Base-by-base conservation (phyloP, 2,329 filamentous ascomycete genomes). In the Zopfia rhizophila region DNA sequence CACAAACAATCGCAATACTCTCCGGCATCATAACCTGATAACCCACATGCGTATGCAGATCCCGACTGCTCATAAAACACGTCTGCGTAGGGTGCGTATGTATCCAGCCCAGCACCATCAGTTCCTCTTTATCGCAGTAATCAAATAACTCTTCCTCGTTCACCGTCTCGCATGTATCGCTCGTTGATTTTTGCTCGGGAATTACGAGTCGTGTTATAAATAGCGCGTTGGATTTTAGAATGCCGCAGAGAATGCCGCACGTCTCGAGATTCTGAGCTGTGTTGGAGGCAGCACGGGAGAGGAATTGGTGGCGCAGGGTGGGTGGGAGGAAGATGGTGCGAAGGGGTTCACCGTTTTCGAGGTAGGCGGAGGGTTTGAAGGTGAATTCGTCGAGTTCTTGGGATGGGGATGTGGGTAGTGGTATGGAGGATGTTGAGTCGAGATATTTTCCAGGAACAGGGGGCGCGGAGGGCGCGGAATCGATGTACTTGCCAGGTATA, bases 11-110 rank as follows among this genome's bases (percentile, higher is more conserved):
- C 3, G 94, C 94, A 53, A 99, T 91, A 61, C 90, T 95, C 77
- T 99, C 94, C 1, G 91, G 88, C 74, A 97, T 83, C 91, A 97
- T 97, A 48, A 94, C 86, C 72, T 99, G 94, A 69, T 97, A 97
- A 8, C 91, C 91, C 3, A 87, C 87, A 66, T 96, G 93, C 0
- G 95, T 99, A 67, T 99, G 94, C 56, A 97, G 69, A 66, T 99
- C 94, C 37, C 93, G 81, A 36, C 89, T 94, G 68, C 91, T 96
- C 90, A 99, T 95, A 70, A 99, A 99, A 72, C 94, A 99, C 0
- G 91, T 95, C 74, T 99, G 94, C 0, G 88, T 91, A 0, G 94
- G 94, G 69, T 99, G 94, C 0, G 94, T 99, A 68, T 99, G 94
- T 51, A 99, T 99, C 94, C 94, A 99, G 27, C 93, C 93, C 4